phyloP scores from a whole-genome alignment of 1,284 basidiomycete species.

The Coniferiporia sulphurascens region DNA sequence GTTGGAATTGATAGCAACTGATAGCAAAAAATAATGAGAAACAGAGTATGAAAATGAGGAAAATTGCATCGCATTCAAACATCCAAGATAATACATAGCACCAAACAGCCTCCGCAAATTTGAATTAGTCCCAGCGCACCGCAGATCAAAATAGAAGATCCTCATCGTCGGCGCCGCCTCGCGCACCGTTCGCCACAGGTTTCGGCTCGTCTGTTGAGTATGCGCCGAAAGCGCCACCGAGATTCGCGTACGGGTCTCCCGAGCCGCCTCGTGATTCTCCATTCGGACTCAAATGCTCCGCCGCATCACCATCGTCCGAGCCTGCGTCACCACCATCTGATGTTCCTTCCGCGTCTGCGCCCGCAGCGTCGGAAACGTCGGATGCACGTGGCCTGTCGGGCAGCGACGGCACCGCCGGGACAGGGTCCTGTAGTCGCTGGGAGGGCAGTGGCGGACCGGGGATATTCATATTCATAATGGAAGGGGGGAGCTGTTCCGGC shows the following conservation, averaged over 20 bases:
- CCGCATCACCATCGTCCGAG: slow-evolving; percentile 30
- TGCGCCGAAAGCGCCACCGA: slow-evolving; percentile 65
- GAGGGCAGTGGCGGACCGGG: slow-evolving; percentile 57
- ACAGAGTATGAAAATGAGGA: not conserved
- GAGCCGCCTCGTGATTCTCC: slow-evolving; percentile 7
- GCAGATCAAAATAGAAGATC: slow-evolving; percentile 26
- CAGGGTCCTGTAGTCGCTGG: slow-evolving; percentile 11
- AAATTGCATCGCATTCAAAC: not conserved
- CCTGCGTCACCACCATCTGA: slow-evolving; percentile 22
- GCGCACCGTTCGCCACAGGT: slow-evolving; percentile 36
- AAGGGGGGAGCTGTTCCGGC: slow-evolving; percentile 45
- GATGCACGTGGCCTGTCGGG: slow-evolving; percentile 15
- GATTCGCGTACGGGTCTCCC: slow-evolving; percentile 68
- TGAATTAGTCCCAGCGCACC: not conserved
- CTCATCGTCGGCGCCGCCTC: slow-evolving; percentile 21
- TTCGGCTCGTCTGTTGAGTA: slow-evolving; percentile 62
- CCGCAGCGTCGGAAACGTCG: slow-evolving; percentile 14
- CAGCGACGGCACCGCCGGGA: slow-evolving; percentile 24
- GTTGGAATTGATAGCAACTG: not conserved
- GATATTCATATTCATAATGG: slow-evolving; percentile 45
- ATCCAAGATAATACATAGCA: not conserved
- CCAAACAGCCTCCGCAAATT: not conserved
- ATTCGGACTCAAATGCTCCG: slow-evolving; percentile 23
- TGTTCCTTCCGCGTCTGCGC: slow-evolving; percentile 18
- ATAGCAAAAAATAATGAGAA: not conserved